Percentiles rank a stretch among this genome's conserved stretches.
These are phyloP conservation scores for Fusarium sp. DNA, from an alignment of 2,329 filamentous ascomycete species.

Conservation along the genomic window DNA sequence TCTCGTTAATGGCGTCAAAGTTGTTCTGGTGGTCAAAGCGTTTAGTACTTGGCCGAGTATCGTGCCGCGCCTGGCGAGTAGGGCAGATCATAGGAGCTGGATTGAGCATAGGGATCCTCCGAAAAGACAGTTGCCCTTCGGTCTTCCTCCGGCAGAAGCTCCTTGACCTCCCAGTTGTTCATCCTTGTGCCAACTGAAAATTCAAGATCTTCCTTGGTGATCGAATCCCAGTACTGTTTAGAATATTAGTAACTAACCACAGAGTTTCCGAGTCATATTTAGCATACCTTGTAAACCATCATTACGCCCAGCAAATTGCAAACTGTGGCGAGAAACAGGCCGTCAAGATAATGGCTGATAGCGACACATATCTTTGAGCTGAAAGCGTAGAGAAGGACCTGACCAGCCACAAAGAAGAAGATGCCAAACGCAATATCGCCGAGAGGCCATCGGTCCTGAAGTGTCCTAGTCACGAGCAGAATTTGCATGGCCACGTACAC, in stretches of 20 bases:
- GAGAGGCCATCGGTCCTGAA: slow-evolving; percentile 95
- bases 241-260: slow-evolving; percentile 7
- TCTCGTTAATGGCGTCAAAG: slow-evolving; percentile 32
- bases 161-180: slow-evolving; percentile 99
- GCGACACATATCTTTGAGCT: slow-evolving; percentile 84
- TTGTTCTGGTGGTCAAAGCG: neutral
- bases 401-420: slow-evolving; percentile 90
- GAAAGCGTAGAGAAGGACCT: slow-evolving; percentile 92
- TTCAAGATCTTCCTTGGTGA: slow-evolving; percentile 97
- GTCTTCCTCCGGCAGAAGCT: slow-evolving; percentile 83
- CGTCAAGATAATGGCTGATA: slow-evolving; percentile 92
- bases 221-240: slow-evolving; percentile 95
- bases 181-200: slow-evolving; percentile 95
- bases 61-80: slow-evolving; percentile 57
- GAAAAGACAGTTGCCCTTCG: slow-evolving; percentile 77
- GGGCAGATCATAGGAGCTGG: slow-evolving; percentile 62
- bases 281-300: slow-evolving; percentile 96
- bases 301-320: slow-evolving; percentile 95
- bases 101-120: slow-evolving; percentile 71
- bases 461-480: slow-evolving; percentile 85
- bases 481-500: slow-evolving; percentile 90
- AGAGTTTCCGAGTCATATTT: neutral
- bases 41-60: slow-evolving; percentile 58
- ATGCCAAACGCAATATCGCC: slow-evolving; percentile 91
- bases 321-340: slow-evolving; percentile 91